Conservation (phyloP, 306 rosid genomes). For the Cucumis melo region DNA sequence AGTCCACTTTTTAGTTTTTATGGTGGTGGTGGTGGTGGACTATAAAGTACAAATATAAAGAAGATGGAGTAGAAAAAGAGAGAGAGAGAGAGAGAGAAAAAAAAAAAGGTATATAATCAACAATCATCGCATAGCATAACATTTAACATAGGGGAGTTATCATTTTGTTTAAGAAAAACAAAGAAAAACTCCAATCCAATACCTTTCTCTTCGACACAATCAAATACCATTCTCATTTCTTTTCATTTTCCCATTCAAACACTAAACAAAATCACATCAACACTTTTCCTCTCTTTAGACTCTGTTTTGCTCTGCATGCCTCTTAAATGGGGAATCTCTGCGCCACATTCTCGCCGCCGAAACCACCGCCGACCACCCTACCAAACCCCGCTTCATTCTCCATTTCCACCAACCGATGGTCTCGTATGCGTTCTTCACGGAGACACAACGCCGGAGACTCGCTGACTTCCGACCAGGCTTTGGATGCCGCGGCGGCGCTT, state of each 20-base stretch:
- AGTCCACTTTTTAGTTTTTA: no score
- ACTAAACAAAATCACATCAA: not conserved
- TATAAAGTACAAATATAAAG: no score
- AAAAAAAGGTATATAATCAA: not conserved
- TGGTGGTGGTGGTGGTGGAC: no score
- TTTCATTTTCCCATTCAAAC: not conserved
- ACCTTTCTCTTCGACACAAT: not conserved
- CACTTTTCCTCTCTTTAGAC: not conserved
- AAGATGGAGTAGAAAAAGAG: not conserved
- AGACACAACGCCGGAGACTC: not conserved
- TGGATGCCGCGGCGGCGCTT: slow-evolving; percentile 61
- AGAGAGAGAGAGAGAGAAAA: no score
- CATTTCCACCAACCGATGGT: not conserved
- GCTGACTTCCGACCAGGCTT: slow-evolving; percentile 40
- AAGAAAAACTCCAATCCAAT: not conserved
- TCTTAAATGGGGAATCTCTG: slow-evolving; percentile 1
- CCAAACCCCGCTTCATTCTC: not conserved
- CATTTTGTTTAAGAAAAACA: not conserved
- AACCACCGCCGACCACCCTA: not conserved
- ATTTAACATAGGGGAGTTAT: not conserved
- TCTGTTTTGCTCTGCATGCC: slow-evolving; percentile 5
- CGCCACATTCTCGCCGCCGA: not conserved
- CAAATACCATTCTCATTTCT: not conserved
- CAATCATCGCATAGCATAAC: not conserved
- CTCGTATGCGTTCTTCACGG: slow-evolving; percentile 1